Conservation (phyloP, 2,329 filamentous ascomycete genomes). For the Eurotiales sp. region DNA sequence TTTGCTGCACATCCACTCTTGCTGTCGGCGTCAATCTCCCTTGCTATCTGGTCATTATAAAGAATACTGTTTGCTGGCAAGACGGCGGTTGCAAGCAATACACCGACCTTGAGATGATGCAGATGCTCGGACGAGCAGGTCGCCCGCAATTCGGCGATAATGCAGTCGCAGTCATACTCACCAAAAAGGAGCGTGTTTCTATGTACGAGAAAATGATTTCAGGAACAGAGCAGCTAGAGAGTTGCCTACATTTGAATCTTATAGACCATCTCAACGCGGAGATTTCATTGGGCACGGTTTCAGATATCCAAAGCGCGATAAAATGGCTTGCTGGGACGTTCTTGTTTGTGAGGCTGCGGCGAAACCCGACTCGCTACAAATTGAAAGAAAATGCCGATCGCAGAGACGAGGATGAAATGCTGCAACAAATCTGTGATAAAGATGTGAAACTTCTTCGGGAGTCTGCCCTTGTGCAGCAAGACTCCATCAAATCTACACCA, state of each 20-base stretch:
- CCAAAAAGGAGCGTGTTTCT: conserved; percentile 58
- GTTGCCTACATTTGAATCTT: conserved; percentile 71
- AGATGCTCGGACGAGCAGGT: conserved; percentile 83
- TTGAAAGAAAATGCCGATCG: conserved; percentile 53
- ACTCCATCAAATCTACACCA: conserved; percentile 60
- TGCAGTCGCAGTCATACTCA: conserved; percentile 76
- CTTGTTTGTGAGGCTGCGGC: conserved; percentile 67
- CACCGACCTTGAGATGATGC: conserved; percentile 80
- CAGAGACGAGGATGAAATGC: conserved; percentile 56
- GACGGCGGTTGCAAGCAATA: conserved; percentile 64
- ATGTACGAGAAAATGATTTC: conserved; percentile 72
- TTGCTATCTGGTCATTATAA: conserved; percentile 78
- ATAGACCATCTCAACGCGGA: conserved; percentile 84
- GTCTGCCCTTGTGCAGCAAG: conserved; percentile 51
- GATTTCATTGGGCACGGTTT: conserved; percentile 70
- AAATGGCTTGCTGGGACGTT: conserved; percentile 76
- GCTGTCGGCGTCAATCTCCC: conserved; percentile 81
- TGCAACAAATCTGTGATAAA: conserved; percentile 67
- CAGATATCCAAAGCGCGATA: conserved; percentile 60
- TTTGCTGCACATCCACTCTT: conserved; percentile 83
- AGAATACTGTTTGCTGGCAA: conserved; percentile 68
- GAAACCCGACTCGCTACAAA: conserved; percentile 68
- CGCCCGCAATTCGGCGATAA: conserved; percentile 77
- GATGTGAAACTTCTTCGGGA: conserved; percentile 64
- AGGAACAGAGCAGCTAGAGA: conserved; percentile 71